A percentile compares a stretch with the other conserved stretches of the same genome.
These are phyloP conservation scores for Arthrobotrys sphaeroides DNA, from an alignment of 2,329 filamentous ascomycete species.

Conservation along the genomic window DNA sequence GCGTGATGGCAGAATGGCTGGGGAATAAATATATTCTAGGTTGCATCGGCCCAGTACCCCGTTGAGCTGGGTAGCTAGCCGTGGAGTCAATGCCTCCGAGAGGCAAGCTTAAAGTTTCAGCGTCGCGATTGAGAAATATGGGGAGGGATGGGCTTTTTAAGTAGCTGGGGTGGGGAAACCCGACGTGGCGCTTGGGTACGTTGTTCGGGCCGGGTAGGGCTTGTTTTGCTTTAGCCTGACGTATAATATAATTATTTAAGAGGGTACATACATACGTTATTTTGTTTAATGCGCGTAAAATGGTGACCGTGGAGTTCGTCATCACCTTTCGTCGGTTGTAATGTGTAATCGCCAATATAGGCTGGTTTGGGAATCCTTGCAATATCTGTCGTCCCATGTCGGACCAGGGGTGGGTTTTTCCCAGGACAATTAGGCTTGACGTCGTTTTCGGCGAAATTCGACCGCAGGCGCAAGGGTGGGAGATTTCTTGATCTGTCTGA, in stretches of 20 bases:
- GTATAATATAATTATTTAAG: background rate
- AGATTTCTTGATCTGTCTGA: too few relatives aligned
- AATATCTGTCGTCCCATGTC: conserved; percentile 44
- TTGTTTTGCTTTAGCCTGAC: conserved; percentile 34
- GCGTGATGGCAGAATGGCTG: background rate
- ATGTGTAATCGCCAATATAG: conserved; percentile 27
- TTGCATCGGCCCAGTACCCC: conserved; percentile 31
- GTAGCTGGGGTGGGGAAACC: too few relatives aligned
- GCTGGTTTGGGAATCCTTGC: conserved; percentile 35
- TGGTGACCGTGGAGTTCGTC: background rate
- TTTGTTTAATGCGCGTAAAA: too few relatives aligned
- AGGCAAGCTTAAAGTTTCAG: conserved; percentile 13
- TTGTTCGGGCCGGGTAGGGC: conserved; percentile 32
- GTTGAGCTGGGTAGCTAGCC: background rate
- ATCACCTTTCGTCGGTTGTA: background rate
- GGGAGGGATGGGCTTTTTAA: too few relatives aligned
- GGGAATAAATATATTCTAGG: conserved; percentile 13
- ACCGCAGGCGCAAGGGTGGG: conserved; percentile 24
- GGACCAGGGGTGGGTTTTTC: conserved; percentile 31
- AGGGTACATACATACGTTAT: too few relatives aligned
- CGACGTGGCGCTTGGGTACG: background rate
- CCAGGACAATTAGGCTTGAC: conserved; percentile 22
- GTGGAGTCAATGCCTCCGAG: conserved; percentile 50
- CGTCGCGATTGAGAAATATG: background rate
- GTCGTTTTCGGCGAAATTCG: conserved; percentile 46